Evolutionary conservation across 768 basidiomycete species (phyloP).

Genomic region (Clathrus columnatus): DNA sequence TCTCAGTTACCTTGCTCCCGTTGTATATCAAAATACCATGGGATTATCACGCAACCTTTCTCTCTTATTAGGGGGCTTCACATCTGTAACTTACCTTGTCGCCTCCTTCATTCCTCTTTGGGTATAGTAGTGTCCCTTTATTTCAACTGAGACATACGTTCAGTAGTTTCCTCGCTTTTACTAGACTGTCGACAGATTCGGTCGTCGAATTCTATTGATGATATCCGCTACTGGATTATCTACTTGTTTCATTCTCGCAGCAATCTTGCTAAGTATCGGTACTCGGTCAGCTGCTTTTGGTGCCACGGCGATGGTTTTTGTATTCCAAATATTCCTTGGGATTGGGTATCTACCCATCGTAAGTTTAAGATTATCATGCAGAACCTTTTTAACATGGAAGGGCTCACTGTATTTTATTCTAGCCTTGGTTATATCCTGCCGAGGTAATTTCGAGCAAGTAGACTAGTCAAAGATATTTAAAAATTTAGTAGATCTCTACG

Average conservation of each 20-base stretch:
- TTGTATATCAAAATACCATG: conserved; percentile 36
- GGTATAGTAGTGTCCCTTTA: conserved; percentile 16
- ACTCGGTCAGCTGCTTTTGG: conserved; percentile 27
- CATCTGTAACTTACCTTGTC: conserved; percentile 31
- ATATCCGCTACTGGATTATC: conserved; percentile 30
- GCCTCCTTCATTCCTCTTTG: conserved; percentile 34
- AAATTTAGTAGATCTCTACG: conserved; percentile 24
- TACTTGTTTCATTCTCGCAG: conserved; percentile 29
- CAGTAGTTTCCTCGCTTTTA: background rate
- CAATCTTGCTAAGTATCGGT: conserved; percentile 28
- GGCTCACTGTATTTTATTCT: background rate
- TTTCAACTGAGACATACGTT: background rate
- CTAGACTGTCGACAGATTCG: conserved; percentile 33
- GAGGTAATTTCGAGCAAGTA: conserved; percentile 20
- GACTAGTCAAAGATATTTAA: no score
- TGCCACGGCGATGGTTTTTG: conserved; percentile 32
- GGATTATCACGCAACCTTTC: conserved; percentile 31
- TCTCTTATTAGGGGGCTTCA: conserved; percentile 32
- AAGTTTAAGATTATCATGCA: conserved; percentile 9
- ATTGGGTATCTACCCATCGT: conserved; percentile 33
- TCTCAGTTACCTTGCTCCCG: conserved; percentile 29
- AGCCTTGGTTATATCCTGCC: conserved; percentile 31
- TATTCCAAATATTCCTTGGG: conserved; percentile 34
- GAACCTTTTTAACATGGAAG: background rate
- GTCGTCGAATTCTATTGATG: conserved; percentile 30